Base-by-base conservation (phyloP, 352 stramenopile species). In the Phytophthora sojae region DNA sequence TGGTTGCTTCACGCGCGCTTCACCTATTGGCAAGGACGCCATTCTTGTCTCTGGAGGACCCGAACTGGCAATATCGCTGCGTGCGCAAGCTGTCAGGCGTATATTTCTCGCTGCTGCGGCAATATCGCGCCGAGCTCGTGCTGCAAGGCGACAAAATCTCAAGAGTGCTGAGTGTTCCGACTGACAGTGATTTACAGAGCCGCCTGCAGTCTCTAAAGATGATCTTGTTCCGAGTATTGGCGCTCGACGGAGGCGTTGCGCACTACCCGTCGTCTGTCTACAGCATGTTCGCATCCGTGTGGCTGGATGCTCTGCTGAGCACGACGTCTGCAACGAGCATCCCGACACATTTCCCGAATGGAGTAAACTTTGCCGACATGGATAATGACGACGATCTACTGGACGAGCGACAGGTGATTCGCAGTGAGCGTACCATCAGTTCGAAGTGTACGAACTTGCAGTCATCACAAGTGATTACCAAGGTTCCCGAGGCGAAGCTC, bases 371-470 rank as follows among this genome's bases (percentile, higher is more conserved):
- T 45, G 47, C n/a, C 9, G 62, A 75, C 6, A 32, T 49, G 51
- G 53, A 53, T 15, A 23, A 30, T 23, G 56, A 61, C n/a, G 32
- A 67, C 5, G 62, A 77, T 19, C 1, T 71, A 11, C 26, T 68
- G 4, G 63, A 85, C 30, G 76, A 79, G 2, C 76, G 77, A 19
- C 73, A 85, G 14, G 66, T 89, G 7, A 91, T 95, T 55, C 84
- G 86, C 6, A 88, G 75, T 7, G 88, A 95, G 47, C 82, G 88
- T 3, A 95, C 88, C 0, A 93, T 92, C 63, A 95, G 85, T 67
- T 92, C 88, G 29, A 95, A 93, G 53, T 93, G 85, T 67, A 93
- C 88, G 2, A 94, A 93, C 44, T 60, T 93, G 45, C 86, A 94
- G 65, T 87, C 85, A 2, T 93, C 85, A 1, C 81, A 93, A 50